Base-by-base conservation (phyloP, 2,329 filamentous ascomycete genomes). In the Hypoxylon sp. region DNA sequence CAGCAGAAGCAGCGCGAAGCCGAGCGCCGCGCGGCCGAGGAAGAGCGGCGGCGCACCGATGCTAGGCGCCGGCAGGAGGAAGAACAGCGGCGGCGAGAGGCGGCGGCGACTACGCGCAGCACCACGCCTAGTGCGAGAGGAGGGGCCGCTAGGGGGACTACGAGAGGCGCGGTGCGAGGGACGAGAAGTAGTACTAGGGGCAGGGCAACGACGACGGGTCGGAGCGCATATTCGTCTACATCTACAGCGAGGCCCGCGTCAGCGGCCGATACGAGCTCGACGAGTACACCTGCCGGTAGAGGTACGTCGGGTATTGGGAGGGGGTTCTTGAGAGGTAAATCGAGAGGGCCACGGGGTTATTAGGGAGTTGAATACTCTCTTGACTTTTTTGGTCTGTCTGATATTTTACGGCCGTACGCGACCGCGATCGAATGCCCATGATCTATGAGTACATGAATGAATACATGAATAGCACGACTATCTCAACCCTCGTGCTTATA, bases 31-130 rank as follows among this genome's bases (percentile, higher is more conserved):
- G 91, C 89, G 47, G 85, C 86, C 2, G 94, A 97, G 73, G 91
- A 95, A 60, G 91, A 95, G 75, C 86, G 90, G 65, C 85, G 92
- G 61, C 86, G 89, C 55, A 92, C 93, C 68, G 91, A 91, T 30
- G 85, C 89, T 11, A 72, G 88, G 78, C 81, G 87, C 57, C 87
- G 83, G 57, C 84, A 90, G 67, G 89, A 90, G 53, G 85, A 88
- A 32, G 85, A 87, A 53, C 78, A 87, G 56, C 78, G 76, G 68
- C 80, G 78, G 74, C 80, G 74, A 71, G 79, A 79, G 71, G 79
- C 79, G 62, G 76, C 65, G 1, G 37, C 67, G 3, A 55, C 54
- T 28, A 11, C 67, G 37, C 61, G 60, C 11, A 46, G 48, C 15
- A 7, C 46, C n/a, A 32, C 24, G 3, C 4, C 22, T 13, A 24